Conservation (phyloP, 495 filamentous ascomycete species). For the Penicillium bialowiezense region DNA sequence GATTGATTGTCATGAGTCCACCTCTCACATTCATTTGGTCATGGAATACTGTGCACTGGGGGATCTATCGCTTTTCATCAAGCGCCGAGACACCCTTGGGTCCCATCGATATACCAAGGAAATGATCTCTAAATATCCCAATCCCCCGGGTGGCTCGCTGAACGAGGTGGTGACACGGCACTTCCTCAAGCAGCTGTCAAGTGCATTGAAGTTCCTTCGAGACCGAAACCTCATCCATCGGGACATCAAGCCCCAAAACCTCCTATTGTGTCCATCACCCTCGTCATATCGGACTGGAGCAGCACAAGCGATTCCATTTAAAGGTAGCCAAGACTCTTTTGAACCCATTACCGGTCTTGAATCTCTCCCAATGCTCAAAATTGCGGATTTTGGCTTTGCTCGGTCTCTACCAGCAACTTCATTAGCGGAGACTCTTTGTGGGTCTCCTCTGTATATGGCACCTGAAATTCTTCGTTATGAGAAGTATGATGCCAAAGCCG, state of each 20-base stretch:
- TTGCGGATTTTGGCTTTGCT: slow-evolving; percentile 97
- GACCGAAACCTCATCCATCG: slow-evolving; percentile 86
- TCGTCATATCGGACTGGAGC: slow-evolving; percentile 52
- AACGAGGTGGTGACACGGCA: slow-evolving; percentile 93
- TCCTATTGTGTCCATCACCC: slow-evolving; percentile 83
- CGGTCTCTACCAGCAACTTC: slow-evolving; percentile 84
- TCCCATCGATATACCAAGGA: slow-evolving; percentile 74
- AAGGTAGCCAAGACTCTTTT: slow-evolving; percentile 70
- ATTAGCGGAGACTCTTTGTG: slow-evolving; percentile 91
- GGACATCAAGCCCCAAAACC: slow-evolving; percentile 96
- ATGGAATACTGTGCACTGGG: slow-evolving; percentile 99
- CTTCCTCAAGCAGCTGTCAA: slow-evolving; percentile 93
- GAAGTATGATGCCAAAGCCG: slow-evolving; percentile 94
- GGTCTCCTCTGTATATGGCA: slow-evolving; percentile 98
- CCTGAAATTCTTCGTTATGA: slow-evolving; percentile 97
- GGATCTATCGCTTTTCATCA: slow-evolving; percentile 91
- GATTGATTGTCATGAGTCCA: slow-evolving; percentile 85
- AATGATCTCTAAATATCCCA: slow-evolving; percentile 90
- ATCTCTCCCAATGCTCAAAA: slow-evolving; percentile 90
- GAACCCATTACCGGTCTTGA: slow-evolving; percentile 80
- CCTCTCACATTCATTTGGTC: slow-evolving; percentile 86
- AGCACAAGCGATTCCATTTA: slow-evolving; percentile 51
- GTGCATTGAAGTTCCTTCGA: slow-evolving; percentile 84
- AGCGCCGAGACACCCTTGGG: slow-evolving; percentile 75
- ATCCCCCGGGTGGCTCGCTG: slow-evolving; percentile 71